A percentile compares a stretch with the other conserved stretches of the same genome.
Evolutionary conservation across 129 eudicot genomes (phyloP).

Genomic region (Logfia minima): DNA sequence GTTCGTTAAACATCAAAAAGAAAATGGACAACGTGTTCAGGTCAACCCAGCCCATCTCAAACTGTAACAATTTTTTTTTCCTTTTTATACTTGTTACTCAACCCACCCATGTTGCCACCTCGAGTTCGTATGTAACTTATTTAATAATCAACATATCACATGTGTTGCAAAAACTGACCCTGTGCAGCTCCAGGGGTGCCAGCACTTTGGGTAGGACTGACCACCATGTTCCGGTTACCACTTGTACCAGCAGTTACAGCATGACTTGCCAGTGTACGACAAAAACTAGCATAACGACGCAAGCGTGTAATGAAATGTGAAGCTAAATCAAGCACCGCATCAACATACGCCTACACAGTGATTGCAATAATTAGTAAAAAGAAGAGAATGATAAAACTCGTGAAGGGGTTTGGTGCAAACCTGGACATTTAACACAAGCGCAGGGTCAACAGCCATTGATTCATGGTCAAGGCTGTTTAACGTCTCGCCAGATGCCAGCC

Average conservation of each 20-base stretch:
- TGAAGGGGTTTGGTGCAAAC: constrained; percentile 34
- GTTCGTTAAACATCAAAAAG: background rate
- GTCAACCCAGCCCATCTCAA: background rate
- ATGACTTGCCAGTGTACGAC: constrained; percentile 98
- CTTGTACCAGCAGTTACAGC: constrained; percentile 88
- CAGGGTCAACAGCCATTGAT: constrained; percentile 96
- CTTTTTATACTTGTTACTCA: background rate
- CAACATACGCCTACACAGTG: constrained; percentile 89
- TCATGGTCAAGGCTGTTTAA: constrained; percentile 73
- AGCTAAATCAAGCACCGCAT: constrained; percentile 95
- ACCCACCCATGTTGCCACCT: background rate
- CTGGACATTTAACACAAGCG: constrained; percentile 80
- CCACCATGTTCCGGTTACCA: constrained; percentile 83
- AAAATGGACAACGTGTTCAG: background rate
- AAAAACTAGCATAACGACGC: constrained; percentile 95
- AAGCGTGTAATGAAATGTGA: constrained; percentile 96
- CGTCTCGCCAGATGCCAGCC: constrained; percentile 91
- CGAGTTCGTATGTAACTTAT: background rate
- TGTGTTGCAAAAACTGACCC: constrained; percentile 47
- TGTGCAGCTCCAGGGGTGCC: constrained; percentile 63
- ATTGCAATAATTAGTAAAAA: background rate
- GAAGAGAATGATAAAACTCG: background rate
- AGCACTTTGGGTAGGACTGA: constrained; percentile 89
- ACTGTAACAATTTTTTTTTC: background rate
- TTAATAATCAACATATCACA: background rate